A percentile compares a stretch with the other conserved stretches of the same genome.
Conservation (phyloP, 1,284 basidiomycete genomes). For the Macrocystidia cucumis region DNA sequence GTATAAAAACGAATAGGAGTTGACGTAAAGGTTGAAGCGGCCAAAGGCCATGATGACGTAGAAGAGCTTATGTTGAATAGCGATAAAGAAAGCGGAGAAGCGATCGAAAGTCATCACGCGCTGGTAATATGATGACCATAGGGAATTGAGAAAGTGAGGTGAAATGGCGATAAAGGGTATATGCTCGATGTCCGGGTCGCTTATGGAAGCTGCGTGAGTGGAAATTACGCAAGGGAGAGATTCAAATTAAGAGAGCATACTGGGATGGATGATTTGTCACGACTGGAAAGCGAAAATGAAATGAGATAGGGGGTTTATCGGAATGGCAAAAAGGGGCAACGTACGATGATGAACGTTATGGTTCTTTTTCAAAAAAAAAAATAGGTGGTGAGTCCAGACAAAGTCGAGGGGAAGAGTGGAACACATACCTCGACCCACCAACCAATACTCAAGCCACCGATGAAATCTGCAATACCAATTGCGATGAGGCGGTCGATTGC, state of each 20-base stretch:
- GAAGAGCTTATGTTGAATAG: conserved; percentile 88
- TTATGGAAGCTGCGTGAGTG: conserved; percentile 27
- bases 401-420: conserved; percentile 4
- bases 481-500: conserved; percentile 73
- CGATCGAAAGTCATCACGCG: conserved; percentile 78
- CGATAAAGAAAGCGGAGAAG: conserved; percentile 60
- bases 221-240: conserved; percentile 1
- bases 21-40: conserved; percentile 92
- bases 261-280: conserved; percentile 98
- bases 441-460: conserved; percentile 89
- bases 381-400: background rate
- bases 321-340: conserved; percentile 18
- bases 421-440: conserved; percentile 95
- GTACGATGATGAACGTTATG: conserved; percentile 94
- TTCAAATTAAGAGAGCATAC: conserved; percentile 41
- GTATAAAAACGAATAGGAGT: conserved; percentile 78
- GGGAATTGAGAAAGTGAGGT: conserved; percentile 73
- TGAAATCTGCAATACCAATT: conserved; percentile 78
- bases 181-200: conserved; percentile 95
- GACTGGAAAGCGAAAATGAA: conserved; percentile 38
- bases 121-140: conserved; percentile 96
- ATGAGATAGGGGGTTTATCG: conserved; percentile 8
- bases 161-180: conserved; percentile 96
- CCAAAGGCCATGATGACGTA: conserved; percentile 90
- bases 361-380: conserved; percentile 46